Conservation (phyloP, 495 filamentous ascomycete species). For the Penicillium longicatenatum region DNA sequence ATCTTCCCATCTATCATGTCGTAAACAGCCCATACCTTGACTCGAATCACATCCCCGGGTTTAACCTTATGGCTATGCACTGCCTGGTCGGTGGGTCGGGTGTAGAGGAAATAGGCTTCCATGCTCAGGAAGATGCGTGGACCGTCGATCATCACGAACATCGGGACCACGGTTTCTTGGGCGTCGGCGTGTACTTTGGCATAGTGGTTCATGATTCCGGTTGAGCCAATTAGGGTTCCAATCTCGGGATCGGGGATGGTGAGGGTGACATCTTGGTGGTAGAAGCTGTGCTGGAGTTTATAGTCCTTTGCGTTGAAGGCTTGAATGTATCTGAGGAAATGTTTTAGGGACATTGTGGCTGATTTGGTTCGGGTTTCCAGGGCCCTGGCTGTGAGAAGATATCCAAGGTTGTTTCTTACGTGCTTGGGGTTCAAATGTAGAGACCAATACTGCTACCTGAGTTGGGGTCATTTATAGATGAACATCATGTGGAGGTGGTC, state of each 20-base stretch:
- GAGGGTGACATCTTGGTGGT: conserved; percentile 8
- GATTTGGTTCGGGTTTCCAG: background rate
- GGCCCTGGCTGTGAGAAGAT: background rate
- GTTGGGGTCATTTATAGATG: background rate
- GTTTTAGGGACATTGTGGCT: background rate
- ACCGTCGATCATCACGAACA: conserved; percentile 9
- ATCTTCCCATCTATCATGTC: conserved; percentile 10
- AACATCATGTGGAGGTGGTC: background rate
- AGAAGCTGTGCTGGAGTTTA: conserved; percentile 6
- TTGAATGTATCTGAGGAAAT: conserved; percentile 10
- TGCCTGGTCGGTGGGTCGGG: conserved; percentile 2
- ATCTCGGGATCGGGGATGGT: conserved; percentile 14
- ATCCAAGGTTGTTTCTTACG: background rate
- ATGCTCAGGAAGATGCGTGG: conserved; percentile 9
- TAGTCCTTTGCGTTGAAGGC: conserved; percentile 14
- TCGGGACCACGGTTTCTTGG: conserved; percentile 8
- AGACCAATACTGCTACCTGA: too few species aligned
- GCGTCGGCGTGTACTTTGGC: conserved; percentile 7
- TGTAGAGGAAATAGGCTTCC: conserved; percentile 10
- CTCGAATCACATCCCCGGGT: conserved; percentile 11
- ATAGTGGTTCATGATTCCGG: conserved; percentile 10
- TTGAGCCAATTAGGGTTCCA: conserved; percentile 7
- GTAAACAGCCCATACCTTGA: conserved; percentile 13
- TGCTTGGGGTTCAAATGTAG: background rate
- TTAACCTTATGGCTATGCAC: conserved; percentile 13